Percentiles rank a stretch among this genome's conserved stretches.
Conservation (phyloP, 2,329 filamentous ascomycete species). For the Aspergillus oerlinghausenensis region DNA sequence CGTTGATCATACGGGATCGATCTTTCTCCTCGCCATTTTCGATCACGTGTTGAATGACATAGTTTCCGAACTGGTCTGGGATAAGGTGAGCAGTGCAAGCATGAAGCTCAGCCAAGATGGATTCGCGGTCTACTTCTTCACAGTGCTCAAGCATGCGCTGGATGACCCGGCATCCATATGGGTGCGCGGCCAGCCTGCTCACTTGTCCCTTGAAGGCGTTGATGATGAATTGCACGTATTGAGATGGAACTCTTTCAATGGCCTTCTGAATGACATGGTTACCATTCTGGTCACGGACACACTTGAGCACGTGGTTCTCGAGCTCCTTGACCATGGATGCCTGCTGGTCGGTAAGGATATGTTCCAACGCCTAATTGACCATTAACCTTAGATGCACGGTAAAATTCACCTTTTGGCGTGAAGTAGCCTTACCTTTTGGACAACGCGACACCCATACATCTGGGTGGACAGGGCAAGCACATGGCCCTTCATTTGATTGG, state of each 20-base stretch:
- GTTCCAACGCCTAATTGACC: conserved; percentile 68
- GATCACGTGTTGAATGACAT: conserved; percentile 91
- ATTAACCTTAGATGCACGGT: conserved; percentile 17
- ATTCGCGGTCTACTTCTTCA: conserved; percentile 63
- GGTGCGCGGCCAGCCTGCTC: conserved; percentile 67
- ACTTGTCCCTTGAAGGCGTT: conserved; percentile 73
- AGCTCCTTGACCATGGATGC: conserved; percentile 77
- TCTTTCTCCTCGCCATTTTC: conserved; percentile 70
- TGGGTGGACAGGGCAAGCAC: conserved; percentile 75
- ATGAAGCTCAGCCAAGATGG: conserved; percentile 75
- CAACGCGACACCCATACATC: conserved; percentile 91
- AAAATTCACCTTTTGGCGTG: conserved; percentile 8
- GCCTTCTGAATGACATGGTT: conserved; percentile 97
- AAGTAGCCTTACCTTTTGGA: conserved; percentile 69
- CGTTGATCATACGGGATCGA: conserved; percentile 64
- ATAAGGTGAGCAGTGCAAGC: conserved; percentile 67
- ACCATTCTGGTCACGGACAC: conserved; percentile 82
- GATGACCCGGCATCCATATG: conserved; percentile 87
- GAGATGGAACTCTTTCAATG: conserved; percentile 71
- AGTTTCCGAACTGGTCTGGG: conserved; percentile 88
- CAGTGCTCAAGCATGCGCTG: conserved; percentile 87
- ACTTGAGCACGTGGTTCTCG: conserved; percentile 67
- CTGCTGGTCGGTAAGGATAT: conserved; percentile 90
- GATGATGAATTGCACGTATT: conserved; percentile 82
- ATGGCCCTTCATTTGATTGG: conserved; percentile 81